phyloP scores from a whole-genome alignment of 768 basidiomycete species.

The Termitomyces heimii region DNA sequence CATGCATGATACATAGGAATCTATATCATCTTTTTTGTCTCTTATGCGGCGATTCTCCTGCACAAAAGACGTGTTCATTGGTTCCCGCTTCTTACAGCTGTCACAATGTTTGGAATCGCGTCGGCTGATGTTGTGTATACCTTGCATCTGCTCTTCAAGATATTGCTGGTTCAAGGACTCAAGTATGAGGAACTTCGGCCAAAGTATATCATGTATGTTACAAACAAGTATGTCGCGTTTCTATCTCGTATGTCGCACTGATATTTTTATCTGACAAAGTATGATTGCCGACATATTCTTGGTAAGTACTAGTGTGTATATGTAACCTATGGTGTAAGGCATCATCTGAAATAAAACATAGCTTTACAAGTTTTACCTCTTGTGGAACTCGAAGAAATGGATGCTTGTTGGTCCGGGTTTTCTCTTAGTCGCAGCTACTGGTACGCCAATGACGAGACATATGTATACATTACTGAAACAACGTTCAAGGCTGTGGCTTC shows the following conservation, averaged over 20 bases:
- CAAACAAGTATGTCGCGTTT: constrained; percentile 10
- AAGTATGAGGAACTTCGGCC: constrained; percentile 11
- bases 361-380: constrained; percentile 16
- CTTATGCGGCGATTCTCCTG: constrained; percentile 4
- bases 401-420: constrained; percentile 9
- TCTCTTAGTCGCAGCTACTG: constrained; percentile 11
- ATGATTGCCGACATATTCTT: constrained; percentile 12
- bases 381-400: constrained; percentile 9
- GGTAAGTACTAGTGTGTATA: neutral
- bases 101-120: constrained; percentile 11
- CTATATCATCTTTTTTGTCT: constrained; percentile 7
- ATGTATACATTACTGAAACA: neutral
- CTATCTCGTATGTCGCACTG: neutral
- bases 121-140: constrained; percentile 14
- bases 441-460: constrained; percentile 2
- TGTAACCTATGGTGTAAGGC: neutral
- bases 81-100: constrained; percentile 1
- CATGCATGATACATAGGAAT: constrained; percentile 6
- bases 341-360: neutral
- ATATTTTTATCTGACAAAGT: constrained; percentile 1
- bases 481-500: constrained; percentile 12
- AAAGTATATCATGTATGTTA: constrained; percentile 13
- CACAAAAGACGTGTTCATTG: neutral
- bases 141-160: constrained; percentile 7
- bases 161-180: constrained; percentile 3